These are phyloP conservation scores for Buxus sempervirens DNA, from an alignment of 164 flowering plant species.

Conservation along the genomic window DNA sequence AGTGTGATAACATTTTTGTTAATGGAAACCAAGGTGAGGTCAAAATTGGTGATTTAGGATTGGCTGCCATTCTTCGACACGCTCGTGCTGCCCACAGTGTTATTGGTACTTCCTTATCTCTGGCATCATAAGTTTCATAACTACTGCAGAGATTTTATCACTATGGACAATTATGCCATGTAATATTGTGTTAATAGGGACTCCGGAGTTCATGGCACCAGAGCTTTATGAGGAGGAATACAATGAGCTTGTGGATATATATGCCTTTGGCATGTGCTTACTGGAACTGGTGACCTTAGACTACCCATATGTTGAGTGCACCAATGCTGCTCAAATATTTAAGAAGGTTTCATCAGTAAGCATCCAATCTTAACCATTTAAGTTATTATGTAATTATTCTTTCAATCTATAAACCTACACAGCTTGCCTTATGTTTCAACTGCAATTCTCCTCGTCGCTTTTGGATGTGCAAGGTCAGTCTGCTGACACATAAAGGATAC, in stretches of 20 bases:
- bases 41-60: conserved; percentile 66
- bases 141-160: neutral
- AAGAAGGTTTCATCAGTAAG: conserved; percentile 61
- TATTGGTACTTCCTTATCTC: neutral
- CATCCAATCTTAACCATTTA: neutral
- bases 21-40: conserved; percentile 70
- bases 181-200: conserved; percentile 23
- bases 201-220: conserved; percentile 74
- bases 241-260: conserved; percentile 61
- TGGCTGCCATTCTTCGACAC: conserved; percentile 56
- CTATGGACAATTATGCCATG: neutral
- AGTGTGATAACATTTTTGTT: conserved; percentile 67
- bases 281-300: conserved; percentile 69
- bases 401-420: neutral
- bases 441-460: neutral
- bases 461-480: neutral
- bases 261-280: conserved; percentile 72
- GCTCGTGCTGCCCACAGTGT: conserved; percentile 66
- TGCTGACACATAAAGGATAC: neutral
- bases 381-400: neutral
- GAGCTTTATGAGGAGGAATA: conserved; percentile 62
- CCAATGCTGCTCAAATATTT: conserved; percentile 65
- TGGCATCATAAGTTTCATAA: neutral
- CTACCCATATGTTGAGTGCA: conserved; percentile 69
- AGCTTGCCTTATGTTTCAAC: neutral